Evolutionary conservation across 2,329 filamentous ascomycete species (phyloP), one percentile per base, ranked within the genome.

Genomic region (Lizonia empirigonia): DNA sequence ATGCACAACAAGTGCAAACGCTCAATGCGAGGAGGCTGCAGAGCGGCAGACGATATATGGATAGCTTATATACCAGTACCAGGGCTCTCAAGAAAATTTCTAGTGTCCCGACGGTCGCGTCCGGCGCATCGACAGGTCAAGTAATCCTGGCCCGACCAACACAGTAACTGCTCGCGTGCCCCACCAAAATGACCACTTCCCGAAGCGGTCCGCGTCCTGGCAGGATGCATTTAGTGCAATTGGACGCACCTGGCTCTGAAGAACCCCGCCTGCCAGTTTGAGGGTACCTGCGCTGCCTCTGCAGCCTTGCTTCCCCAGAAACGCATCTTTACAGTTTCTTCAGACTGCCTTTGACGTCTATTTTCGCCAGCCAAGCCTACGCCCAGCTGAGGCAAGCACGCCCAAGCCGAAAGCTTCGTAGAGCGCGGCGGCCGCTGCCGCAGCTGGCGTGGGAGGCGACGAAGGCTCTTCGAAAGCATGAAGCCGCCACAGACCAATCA

Each of bases 71-170:
- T 63, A 63, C 34, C 13, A 29, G 18, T 15, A 44, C 32, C n/a
- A n/a, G n/a, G 55, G 47, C 54, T 30, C 37, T 53, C 12, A 24
- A 55, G 56, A 60, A 63, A 57, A 59, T 56, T 61, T 63, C 56
- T 61, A 60, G 53, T 56, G 56, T 58, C 53, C 23, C 51, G 42
- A 47, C 55, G 35, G 55, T 59, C 57, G 57, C 55, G 41, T 62
- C 54, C 50, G 53, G 50, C 46, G 58, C 48, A 41, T 53, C 52
- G 44, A 53, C 37, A 46, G 55, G 42, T 47, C 49, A 47, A 42
- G 37, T 20, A 38, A 47, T 18, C 49, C 49, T 27, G 42, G 42
- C 33, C 16, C 37, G 37, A 34, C 42, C 42, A 38, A 52, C 22
- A 42, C 32, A 29, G 50, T 27, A 44, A 23, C 8, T 30, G 50